A percentile compares a stretch with the other conserved stretches of the same genome.
Evolutionary conservation across 495 filamentous ascomycete genomes (phyloP).

Genomic region (Filosporella fistucella): DNA sequence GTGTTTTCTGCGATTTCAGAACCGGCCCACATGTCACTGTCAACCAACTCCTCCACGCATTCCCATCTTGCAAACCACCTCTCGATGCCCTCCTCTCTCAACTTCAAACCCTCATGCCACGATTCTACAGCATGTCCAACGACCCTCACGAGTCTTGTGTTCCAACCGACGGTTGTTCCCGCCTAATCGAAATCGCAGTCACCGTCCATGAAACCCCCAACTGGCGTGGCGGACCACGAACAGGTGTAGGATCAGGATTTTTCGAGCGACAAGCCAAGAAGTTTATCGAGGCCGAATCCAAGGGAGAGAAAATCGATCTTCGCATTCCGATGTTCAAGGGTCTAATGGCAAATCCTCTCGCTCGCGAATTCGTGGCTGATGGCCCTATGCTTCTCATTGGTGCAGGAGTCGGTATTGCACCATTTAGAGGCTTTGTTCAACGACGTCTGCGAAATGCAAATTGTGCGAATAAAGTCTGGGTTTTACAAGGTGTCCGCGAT

Average conservation of each 20-base stretch:
- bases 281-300: conserved; percentile 58
- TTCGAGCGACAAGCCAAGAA: conserved; percentile 74
- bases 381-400: conserved; percentile 97
- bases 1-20: conserved; percentile 90
- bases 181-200: conserved; percentile 90
- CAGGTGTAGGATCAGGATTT: conserved; percentile 76
- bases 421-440: conserved; percentile 96
- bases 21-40: conserved; percentile 83
- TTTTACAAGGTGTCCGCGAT: conserved; percentile 94
- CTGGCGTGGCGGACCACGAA: conserved; percentile 65
- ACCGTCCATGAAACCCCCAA: conserved; percentile 83
- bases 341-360: conserved; percentile 95
- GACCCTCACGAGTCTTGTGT: conserved; percentile 82
- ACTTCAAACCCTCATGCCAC: conserved; percentile 85
- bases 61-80: conserved; percentile 85
- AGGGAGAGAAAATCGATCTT: conserved; percentile 55
- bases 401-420: conserved; percentile 93
- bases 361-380: conserved; percentile 81
- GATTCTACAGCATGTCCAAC: conserved; percentile 96
- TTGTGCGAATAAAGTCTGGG: conserved; percentile 99
- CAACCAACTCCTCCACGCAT: conserved; percentile 81
- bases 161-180: conserved; percentile 60
- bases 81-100: conserved; percentile 75
- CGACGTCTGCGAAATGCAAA: conserved; percentile 91
- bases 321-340: conserved; percentile 96